Base-by-base conservation (phyloP, 495 filamentous ascomycete species). In the Talaromyces trachyspermus region DNA sequence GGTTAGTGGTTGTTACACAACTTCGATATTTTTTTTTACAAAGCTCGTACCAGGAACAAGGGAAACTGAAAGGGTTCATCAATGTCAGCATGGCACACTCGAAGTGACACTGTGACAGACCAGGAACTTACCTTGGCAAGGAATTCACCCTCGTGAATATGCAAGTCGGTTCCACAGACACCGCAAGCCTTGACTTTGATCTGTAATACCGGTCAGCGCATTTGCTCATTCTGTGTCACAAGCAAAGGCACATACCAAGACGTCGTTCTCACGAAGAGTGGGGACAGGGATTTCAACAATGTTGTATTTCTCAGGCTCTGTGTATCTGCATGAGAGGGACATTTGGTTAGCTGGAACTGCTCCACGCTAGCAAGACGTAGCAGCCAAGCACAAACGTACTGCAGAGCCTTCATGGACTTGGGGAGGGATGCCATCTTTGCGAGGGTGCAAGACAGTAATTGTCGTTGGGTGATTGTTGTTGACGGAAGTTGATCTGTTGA, bases 91-190 rank as follows among this genome's bases (percentile, higher is more conserved):
- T 24, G 33, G n/a, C n/a, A n/a, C n/a, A n/a, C n/a, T n/a, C n/a
- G n/a, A n/a, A n/a, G n/a, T n/a, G n/a, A 20, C 9, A 43, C 9
- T 27, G 18, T 26, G 14, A 39, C 19, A 15, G 22, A 10, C n/a
- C 2, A 15, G 18, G 10, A n/a, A 50, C 61, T 45, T 65, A 78
- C 74, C 69, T 78, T 74, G 49, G 76, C 76, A 59, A 78, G 72
- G 52, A 79, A 79, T 58, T 79, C 74, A 52, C 76, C 76, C 47
- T 84, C 79, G 54, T 85, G 80, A 56, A 84, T 85, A 57, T 84
- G 81, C 53, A 71, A 48, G 54, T 79, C 81, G 43, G 81, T 84
- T 49, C 81, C 81, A 46, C 81, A 85, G 48, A 85, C 78, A 70
- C 81, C 81, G 48, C 78, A 84, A 15, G 81, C 81, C 64, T 84